Base-by-base conservation (phyloP, 352 stramenopile species). In the Pythium apleroticum region DNA sequence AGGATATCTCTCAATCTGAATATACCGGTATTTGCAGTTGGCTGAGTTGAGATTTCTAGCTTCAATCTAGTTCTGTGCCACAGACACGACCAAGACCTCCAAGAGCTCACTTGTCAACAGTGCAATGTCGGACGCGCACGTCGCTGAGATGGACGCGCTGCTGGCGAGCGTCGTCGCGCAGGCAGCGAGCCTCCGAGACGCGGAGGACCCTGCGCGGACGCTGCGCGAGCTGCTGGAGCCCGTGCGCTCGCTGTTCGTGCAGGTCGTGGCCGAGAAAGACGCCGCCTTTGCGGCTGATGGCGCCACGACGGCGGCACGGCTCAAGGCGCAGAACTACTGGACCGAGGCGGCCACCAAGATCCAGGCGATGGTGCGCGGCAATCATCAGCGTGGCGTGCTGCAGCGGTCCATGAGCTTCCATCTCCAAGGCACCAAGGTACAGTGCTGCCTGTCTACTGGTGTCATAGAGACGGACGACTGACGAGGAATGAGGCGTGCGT, bases 351-450 rank as follows among this genome's bases (percentile, higher is more conserved):
- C 81, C 20, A 80, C 77, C 22, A 79, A 78, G 49, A 93, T 93
- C 65, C 82, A 95, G 66, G 81, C 84, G 33, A 72, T 91, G 3
- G 78, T 90, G 24, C 70, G 84, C 7, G 84, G 82, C 24, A 82
- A 80, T 31, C 76, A 73, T n/a, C 68, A 89, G 60, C 68, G 84
- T 22, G 64, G 74, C 9, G 74, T 63, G 24, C 68, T 90, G 12
- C 73, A 75, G 22, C 75, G 73, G 17, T 77, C 91, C 50, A 65
- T 78, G 28, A 93, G 76, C 63, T 69, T 88, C 4, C 70, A 87
- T 28, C 65, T 88, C 5, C 81, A 90, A 52, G 84, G 84, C 60
- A 90, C 84, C 20, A 92, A 92, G 73, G 83, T 89, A 45, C 33
- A 12, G 33, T 41, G 33, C 12, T n/a, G n/a, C 33, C 3, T 41